Conservation (phyloP, 306 rosid genomes). For the Trifolium fragiferum region DNA sequence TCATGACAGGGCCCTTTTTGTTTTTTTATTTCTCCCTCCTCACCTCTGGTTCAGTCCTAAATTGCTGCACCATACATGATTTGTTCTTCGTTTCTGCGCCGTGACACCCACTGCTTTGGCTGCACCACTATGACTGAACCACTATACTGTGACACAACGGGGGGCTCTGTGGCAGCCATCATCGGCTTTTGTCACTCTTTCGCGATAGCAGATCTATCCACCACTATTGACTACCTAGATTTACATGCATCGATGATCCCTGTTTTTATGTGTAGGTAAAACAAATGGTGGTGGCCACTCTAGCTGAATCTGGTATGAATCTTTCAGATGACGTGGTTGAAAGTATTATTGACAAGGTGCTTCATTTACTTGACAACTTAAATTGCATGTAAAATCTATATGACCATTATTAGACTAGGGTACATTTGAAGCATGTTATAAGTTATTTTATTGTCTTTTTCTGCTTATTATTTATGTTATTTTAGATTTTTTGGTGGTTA, state of each 20-base stretch:
- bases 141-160: background rate
- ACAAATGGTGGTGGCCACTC: constrained; percentile 96
- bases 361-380: constrained; percentile 40
- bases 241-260: constrained; percentile 10
- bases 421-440: constrained; percentile 26
- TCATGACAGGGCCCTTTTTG: background rate
- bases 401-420: constrained; percentile 19
- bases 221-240: background rate
- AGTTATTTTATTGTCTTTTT: constrained; percentile 4
- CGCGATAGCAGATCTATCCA: background rate
- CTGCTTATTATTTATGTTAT: background rate
- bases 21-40: background rate
- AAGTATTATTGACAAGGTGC: constrained; percentile 88
- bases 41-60: background rate
- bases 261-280: constrained; percentile 63
- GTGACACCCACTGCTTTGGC: background rate
- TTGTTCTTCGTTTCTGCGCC: background rate
- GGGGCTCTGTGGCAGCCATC: background rate
- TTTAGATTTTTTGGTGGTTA: background rate
- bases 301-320: constrained; percentile 96
- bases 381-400: constrained; percentile 28
- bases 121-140: background rate
- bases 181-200: background rate
- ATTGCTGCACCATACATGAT: background rate
- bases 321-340: constrained; percentile 86